Percentiles rank a stretch among this genome's conserved stretches.
Conservation (phyloP, 805 yeast genomes). For the Yarrowia yakushimensis region DNA sequence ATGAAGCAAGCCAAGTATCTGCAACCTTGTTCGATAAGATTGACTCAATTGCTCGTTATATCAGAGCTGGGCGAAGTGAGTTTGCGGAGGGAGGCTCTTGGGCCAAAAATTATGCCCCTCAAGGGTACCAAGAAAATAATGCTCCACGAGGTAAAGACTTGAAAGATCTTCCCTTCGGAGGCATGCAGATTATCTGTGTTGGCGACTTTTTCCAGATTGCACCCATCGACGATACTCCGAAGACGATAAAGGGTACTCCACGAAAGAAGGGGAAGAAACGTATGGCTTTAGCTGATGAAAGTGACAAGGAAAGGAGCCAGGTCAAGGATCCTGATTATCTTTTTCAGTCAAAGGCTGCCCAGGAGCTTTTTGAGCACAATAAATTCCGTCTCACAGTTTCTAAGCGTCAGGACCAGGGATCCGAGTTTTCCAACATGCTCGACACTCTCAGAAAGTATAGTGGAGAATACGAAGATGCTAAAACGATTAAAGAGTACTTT, state of each 20-base stretch:
- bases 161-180: conserved; percentile 70
- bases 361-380: background rate
- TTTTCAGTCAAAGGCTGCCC: background rate
- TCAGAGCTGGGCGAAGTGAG: conserved; percentile 37
- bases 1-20: conserved; percentile 92
- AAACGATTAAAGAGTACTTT: background rate
- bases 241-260: background rate
- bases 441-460: background rate
- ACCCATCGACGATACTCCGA: conserved; percentile 36
- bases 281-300: background rate
- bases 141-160: background rate
- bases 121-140: background rate
- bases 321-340: background rate
- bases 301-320: background rate
- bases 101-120: background rate
- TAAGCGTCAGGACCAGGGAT: background rate
- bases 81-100: background rate
- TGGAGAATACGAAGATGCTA: background rate
- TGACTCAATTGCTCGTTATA: conserved; percentile 57
- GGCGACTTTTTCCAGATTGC: conserved; percentile 95
- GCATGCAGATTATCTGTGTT: conserved; percentile 76
- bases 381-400: background rate
- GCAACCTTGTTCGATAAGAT: conserved; percentile 70
- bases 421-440: background rate
- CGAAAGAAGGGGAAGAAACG: background rate